These are phyloP conservation scores for Pleurotus salmoneostramineus DNA, from an alignment of 768 basidiomycete genomes.

Conservation along the genomic window DNA sequence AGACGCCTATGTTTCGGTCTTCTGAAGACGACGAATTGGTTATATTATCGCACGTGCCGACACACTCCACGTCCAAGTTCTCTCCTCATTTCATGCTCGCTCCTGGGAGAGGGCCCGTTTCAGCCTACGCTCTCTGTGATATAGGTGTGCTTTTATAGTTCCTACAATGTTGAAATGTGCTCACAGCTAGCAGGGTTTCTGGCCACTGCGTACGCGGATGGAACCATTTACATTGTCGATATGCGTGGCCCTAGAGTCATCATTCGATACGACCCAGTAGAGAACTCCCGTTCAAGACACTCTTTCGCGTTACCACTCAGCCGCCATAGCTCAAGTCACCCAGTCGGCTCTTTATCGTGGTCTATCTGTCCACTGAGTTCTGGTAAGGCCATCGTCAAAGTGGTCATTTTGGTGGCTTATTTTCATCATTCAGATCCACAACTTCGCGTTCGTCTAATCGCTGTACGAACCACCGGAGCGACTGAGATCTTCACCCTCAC, in stretches of 20 bases:
- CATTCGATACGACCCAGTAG: slow-evolving; percentile 38
- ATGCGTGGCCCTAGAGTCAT: slow-evolving; percentile 72
- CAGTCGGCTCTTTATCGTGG: slow-evolving; percentile 60
- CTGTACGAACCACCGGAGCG: slow-evolving; percentile 51
- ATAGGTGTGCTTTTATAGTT: slow-evolving; percentile 46
- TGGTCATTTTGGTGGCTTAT: not conserved
- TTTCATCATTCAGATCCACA: slow-evolving; percentile 31
- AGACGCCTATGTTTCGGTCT: slow-evolving; percentile 15
- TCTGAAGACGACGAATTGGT: slow-evolving; percentile 46
- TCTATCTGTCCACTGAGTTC: slow-evolving; percentile 51
- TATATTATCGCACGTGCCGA: slow-evolving; percentile 45
- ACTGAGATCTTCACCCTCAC: slow-evolving; percentile 55
- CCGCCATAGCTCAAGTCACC: slow-evolving; percentile 33
- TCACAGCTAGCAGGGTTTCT: slow-evolving; percentile 58
- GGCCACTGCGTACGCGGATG: slow-evolving; percentile 63
- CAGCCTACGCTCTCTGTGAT: slow-evolving; percentile 63
- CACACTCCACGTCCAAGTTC: slow-evolving; percentile 38
- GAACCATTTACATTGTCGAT: slow-evolving; percentile 62
- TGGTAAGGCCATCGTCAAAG: slow-evolving; percentile 29
- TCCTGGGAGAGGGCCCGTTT: slow-evolving; percentile 41
- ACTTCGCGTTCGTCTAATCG: slow-evolving; percentile 56
- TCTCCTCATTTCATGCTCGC: slow-evolving; percentile 59
- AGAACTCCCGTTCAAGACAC: slow-evolving; percentile 35
- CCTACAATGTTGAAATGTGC: not conserved
- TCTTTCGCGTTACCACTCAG: slow-evolving; percentile 26